These are phyloP conservation scores for Dactylellina sp. DNA, from an alignment of 2,329 filamentous ascomycete species.

Conservation along the genomic window DNA sequence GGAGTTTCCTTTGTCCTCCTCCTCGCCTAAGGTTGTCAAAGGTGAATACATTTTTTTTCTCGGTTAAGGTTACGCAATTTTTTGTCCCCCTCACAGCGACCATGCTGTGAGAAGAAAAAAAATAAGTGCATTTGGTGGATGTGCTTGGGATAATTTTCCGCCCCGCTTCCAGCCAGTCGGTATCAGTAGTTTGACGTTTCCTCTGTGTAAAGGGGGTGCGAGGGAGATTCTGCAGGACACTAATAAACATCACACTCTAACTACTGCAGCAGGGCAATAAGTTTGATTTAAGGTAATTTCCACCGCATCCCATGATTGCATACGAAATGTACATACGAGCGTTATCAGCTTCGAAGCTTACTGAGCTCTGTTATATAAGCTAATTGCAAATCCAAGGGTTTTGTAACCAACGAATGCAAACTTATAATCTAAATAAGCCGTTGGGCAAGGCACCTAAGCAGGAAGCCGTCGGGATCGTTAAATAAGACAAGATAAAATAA, in stretches of 20 bases:
- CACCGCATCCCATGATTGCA: constrained; percentile 33
- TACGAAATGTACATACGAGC: constrained; percentile 19
- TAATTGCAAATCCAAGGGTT: constrained; percentile 14
- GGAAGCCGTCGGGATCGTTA: constrained; percentile 38
- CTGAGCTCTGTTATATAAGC: constrained; percentile 19
- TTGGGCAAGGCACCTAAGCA: constrained; percentile 11
- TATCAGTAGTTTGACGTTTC: constrained; percentile 24
- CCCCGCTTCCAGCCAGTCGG: constrained; percentile 55
- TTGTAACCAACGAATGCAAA: constrained; percentile 11
- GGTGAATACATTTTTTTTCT: constrained; percentile 9
- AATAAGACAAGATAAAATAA: too few relatives aligned
- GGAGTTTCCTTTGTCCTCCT: background rate
- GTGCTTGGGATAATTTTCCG: constrained; percentile 53
- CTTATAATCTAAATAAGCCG: constrained; percentile 12
- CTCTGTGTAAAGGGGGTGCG: constrained; percentile 23
- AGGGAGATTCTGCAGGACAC: constrained; percentile 16
- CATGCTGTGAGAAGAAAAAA: background rate
- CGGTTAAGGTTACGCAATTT: constrained; percentile 56
- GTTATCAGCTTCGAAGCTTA: constrained; percentile 21
- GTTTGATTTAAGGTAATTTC: constrained; percentile 44
- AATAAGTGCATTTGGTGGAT: constrained; percentile 8
- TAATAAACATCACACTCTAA: too few relatives aligned
- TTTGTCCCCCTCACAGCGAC: constrained; percentile 33
- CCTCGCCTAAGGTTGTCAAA: constrained; percentile 48
- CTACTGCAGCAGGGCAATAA: constrained; percentile 38